Evolutionary conservation across 352 stramenopile genomes (phyloP), one percentile per base, ranked within the genome.

Genomic region (Globisporangium nagaii): DNA sequence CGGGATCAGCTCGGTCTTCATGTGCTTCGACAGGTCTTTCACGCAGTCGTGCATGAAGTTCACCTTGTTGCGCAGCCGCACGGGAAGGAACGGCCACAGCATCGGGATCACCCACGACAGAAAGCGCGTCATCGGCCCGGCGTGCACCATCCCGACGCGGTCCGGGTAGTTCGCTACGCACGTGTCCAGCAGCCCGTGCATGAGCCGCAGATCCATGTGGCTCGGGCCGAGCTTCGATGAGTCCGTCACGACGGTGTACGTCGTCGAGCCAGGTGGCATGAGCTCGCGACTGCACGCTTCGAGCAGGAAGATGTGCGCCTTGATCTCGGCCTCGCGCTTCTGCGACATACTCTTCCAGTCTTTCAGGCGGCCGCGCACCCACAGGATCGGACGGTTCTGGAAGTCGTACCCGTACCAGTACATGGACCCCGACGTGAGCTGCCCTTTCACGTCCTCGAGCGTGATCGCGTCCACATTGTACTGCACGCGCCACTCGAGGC

Each of bases 381-480:
- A 88, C 28, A 88, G 62, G 56, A 88, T 82, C 15, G 77, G 77
- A 5, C 75, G 72, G 50, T 85, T 79, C 53, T 81, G 58, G 41
- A 75, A 82, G 56, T 88, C 77, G 57, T 86, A 88, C 28, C 77
- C 77, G 46, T 82, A 81, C 77, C 77, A 88, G 53, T 88, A 88
- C 70, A 88, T 84, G 28, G 62, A 84, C 4, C 73, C 75, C 1
- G 63, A 76, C 28, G 35, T 42, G n/a, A 88, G 53, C 24, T 84
- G 75, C 0, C 41, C 19, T 20, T 71, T 64, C 5, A 86, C 71
- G 3, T 83, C 64, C 7, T 73, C 63, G 28, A 77, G 62, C 4
- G 54, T 53, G 36, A 73, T 66, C 24, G 27, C 32, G 17, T 79
- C 62, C n/a, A 82, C 73, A 12, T 69, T 53, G 41, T 84, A 88